Conservation (phyloP, 805 yeast species). For the Schizosaccharomyces lindneri region DNA sequence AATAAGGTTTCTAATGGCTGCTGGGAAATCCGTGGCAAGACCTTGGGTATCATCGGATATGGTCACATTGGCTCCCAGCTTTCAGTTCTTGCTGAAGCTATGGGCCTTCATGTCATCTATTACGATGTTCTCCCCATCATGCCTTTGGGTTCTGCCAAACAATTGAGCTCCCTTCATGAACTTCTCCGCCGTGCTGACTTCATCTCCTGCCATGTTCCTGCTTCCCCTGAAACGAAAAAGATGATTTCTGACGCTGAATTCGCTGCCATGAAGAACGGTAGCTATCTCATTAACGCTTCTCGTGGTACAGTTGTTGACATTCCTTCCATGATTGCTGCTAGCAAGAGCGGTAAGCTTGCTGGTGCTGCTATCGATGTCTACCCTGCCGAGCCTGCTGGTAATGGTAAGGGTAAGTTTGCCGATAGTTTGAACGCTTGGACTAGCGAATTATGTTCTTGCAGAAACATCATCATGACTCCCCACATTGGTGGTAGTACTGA, state of each 20-base stretch:
- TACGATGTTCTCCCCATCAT: conserved; percentile 80
- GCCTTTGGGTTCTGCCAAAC: conserved; percentile 92
- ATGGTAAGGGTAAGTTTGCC: conserved; percentile 59
- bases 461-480: conserved; percentile 82
- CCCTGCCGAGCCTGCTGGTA: conserved; percentile 93
- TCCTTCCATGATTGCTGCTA: conserved; percentile 74
- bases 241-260: conserved; percentile 75
- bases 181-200: conserved; percentile 64
- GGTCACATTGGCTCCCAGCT: conserved; percentile 97
- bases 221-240: conserved; percentile 71
- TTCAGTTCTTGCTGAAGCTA: conserved; percentile 85
- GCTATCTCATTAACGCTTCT: conserved; percentile 83
- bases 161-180: conserved; percentile 65
- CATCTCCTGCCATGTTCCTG: conserved; percentile 86
- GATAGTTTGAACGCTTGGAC: conserved; percentile 61
- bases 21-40: conserved; percentile 98
- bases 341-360: conserved; percentile 79
- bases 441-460: conserved; percentile 51
- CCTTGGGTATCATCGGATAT: conserved; percentile 88
- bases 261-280: conserved; percentile 87
- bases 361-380: conserved; percentile 94
- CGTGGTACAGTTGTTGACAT: conserved; percentile 96
- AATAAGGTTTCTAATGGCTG: conserved; percentile 84
- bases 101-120: conserved; percentile 91
- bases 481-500: conserved; percentile 98